A percentile compares a stretch with the other conserved stretches of the same genome.
Evolutionary conservation across 176 grass and related monocot species (phyloP).

Genomic region (Hsuehochloa calcarea): DNA sequence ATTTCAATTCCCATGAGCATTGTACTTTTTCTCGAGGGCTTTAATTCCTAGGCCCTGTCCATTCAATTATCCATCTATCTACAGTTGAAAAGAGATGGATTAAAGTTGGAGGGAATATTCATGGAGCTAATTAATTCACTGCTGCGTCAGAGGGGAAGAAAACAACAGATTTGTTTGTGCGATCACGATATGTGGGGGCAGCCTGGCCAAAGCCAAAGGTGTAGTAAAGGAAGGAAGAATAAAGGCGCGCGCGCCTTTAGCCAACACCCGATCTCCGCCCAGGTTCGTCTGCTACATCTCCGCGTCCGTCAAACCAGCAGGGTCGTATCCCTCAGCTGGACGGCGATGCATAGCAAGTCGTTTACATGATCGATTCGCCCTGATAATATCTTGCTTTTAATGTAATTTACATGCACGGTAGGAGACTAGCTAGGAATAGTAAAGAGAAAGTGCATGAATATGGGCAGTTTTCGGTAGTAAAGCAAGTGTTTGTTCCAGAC

Average conservation of each 20-base stretch:
- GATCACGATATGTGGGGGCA: conserved; percentile 13
- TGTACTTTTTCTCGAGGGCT: not conserved
- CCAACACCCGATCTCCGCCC: not conserved
- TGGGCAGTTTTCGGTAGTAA: not conserved
- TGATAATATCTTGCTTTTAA: not conserved
- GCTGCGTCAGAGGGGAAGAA: not conserved
- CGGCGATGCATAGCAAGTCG: not conserved
- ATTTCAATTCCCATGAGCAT: not conserved
- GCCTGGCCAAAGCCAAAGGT: not conserved
- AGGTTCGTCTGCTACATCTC: not conserved
- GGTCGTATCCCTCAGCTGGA: not conserved
- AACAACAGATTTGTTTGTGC: conserved; percentile 28
- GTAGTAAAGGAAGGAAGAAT: not conserved
- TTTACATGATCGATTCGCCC: not conserved
- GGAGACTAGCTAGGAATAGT: not conserved
- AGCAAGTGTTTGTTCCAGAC: not conserved
- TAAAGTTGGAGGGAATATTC: conserved; percentile 22
- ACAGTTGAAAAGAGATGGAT: not conserved
- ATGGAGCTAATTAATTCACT: not conserved
- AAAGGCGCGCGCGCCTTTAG: not conserved
- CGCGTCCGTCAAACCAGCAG: not conserved
- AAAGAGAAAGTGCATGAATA: not conserved
- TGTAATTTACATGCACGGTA: not conserved
- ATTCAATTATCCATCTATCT: not conserved
- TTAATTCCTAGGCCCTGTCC: not conserved